Evolutionary conservation across 331 rosid genomes (phyloP).

Genomic region (Acacia pycnantha): DNA sequence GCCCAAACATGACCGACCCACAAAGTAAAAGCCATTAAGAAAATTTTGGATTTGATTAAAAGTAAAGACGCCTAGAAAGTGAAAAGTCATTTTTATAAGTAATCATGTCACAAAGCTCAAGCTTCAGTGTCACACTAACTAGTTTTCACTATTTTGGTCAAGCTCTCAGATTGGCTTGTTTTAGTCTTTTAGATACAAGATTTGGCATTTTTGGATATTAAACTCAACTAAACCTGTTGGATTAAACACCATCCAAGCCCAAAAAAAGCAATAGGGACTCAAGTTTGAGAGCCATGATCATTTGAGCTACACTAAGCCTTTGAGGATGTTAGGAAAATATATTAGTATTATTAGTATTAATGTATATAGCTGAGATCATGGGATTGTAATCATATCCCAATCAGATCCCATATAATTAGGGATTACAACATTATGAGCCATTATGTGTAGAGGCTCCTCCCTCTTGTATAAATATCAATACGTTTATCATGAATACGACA

Average conservation of each 20-base stretch:
- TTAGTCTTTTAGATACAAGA: background rate
- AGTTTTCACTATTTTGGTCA: background rate
- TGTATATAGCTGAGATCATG: too few relatives aligned
- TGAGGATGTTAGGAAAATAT: too few relatives aligned
- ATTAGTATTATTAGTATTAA: too few relatives aligned
- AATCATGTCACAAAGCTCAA: background rate
- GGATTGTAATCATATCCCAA: too few relatives aligned
- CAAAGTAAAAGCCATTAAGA: background rate
- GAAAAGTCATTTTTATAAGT: background rate
- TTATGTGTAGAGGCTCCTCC: too few relatives aligned
- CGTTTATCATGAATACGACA: too few relatives aligned
- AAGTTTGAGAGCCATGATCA: background rate
- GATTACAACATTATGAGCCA: too few relatives aligned
- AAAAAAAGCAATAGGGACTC: background rate
- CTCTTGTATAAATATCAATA: too few relatives aligned
- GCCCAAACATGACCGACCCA: background rate
- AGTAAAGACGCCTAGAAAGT: background rate
- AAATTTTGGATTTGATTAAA: background rate
- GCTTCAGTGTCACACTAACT: conserved; percentile 1
- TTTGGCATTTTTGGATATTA: background rate
- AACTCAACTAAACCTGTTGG: background rate
- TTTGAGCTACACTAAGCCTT: background rate
- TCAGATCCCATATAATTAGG: too few relatives aligned
- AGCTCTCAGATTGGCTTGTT: conserved; percentile 16
- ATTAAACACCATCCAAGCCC: background rate